Percentiles rank a stretch among this genome's conserved stretches.
Conservation (phyloP, 2,329 filamentous ascomycete species). For the Pleomassaria siparia region DNA sequence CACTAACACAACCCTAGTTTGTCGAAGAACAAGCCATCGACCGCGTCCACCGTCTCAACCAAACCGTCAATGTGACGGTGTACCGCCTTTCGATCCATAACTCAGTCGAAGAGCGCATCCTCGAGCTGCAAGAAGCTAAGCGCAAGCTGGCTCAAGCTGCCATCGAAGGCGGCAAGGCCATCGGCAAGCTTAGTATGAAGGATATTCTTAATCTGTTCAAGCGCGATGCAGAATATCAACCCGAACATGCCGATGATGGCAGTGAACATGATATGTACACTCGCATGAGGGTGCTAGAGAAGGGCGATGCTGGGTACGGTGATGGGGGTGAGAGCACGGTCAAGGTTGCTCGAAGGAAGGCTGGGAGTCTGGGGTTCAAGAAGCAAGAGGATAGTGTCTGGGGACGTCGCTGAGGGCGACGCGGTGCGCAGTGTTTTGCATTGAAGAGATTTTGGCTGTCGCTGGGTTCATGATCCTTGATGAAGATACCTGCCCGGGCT, state of each 20-base stretch:
- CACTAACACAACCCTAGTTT: slow-evolving; percentile 58
- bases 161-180: slow-evolving; percentile 79
- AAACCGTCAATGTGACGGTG: slow-evolving; percentile 90
- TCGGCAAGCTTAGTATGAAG: slow-evolving; percentile 84
- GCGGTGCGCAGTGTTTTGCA: neutral
- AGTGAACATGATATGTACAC: slow-evolving; percentile 39
- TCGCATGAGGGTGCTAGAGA: slow-evolving; percentile 32
- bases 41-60: slow-evolving; percentile 95
- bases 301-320: slow-evolving; percentile 1
- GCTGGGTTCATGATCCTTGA: neutral
- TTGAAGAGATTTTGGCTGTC: neutral
- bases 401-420: slow-evolving; percentile 7
- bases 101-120: slow-evolving; percentile 89
- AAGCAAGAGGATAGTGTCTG: slow-evolving; percentile 15
- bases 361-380: slow-evolving; percentile 13
- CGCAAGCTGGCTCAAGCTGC: slow-evolving; percentile 86
- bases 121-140: slow-evolving; percentile 94
- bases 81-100: slow-evolving; percentile 88
- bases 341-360: slow-evolving; percentile 8
- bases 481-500: neutral
- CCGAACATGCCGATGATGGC: slow-evolving; percentile 45
- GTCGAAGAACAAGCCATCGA: slow-evolving; percentile 99
- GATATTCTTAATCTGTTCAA: slow-evolving; percentile 92
- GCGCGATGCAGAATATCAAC: slow-evolving; percentile 61
- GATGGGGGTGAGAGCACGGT: neutral